These are phyloP conservation scores for Cyclostephanos invisitatus DNA, from an alignment of 108 stramenopile species.

Conservation along the genomic window DNA sequence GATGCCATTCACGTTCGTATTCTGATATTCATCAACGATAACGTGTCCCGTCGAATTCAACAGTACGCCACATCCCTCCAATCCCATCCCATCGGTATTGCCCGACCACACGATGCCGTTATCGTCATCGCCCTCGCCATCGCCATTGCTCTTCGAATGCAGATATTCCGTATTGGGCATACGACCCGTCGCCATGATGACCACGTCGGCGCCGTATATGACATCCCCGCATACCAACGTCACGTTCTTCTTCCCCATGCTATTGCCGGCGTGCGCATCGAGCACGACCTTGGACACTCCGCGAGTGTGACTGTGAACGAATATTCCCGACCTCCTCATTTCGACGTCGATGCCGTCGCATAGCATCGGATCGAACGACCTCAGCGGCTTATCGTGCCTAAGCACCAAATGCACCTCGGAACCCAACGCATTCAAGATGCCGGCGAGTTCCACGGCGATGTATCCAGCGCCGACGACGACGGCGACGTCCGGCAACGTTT, in stretches of 20 bases:
- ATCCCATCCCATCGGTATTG: slow-evolving; percentile 58
- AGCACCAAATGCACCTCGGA: slow-evolving; percentile 70
- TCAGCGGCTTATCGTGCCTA: slow-evolving; percentile 61
- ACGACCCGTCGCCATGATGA: slow-evolving; percentile 85
- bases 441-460: slow-evolving; percentile 95
- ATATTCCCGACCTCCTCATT: slow-evolving; percentile 72
- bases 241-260: slow-evolving; percentile 60
- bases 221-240: slow-evolving; percentile 58
- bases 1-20: slow-evolving; percentile 77
- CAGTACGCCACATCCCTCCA: slow-evolving; percentile 71
- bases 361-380: slow-evolving; percentile 88
- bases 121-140: slow-evolving; percentile 10
- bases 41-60: slow-evolving; percentile 51
- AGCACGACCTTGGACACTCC: slow-evolving; percentile 67
- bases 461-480: slow-evolving; percentile 98
- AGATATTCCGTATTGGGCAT: slow-evolving; percentile 49
- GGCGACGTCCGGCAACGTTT: slow-evolving; percentile 76
- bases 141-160: not conserved
- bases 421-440: slow-evolving; percentile 86
- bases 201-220: slow-evolving; percentile 71
- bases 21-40: slow-evolving; percentile 83
- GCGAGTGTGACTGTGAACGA: slow-evolving; percentile 70
- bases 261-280: slow-evolving; percentile 12
- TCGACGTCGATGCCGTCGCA: slow-evolving; percentile 64
- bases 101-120: slow-evolving; percentile 47